Base-by-base conservation (phyloP, 805 yeast species). In the Starmera caribaea region DNA sequence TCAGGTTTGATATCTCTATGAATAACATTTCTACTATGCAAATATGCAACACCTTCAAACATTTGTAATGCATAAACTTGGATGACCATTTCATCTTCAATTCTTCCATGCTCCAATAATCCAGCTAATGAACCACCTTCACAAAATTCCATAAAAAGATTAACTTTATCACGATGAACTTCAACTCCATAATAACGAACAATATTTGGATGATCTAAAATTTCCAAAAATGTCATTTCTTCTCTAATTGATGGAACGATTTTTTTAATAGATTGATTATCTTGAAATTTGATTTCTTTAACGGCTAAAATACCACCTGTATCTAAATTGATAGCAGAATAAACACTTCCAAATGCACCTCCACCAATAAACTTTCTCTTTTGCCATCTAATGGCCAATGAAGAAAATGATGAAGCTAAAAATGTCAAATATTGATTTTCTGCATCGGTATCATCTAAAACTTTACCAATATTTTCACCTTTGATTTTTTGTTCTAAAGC, bases 1-100 rank as follows among this genome's bases (percentile, higher is more conserved):
- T 87, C 98, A 0, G 98, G 98, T 62, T 92, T 92, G 48, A 92
- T 84, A 56, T 92, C 98, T 40, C 97, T 74, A 59, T 92, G 98
- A n/a, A 88, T 90, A 55, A 92, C 87, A 12, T 96, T 96, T 37
- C 88, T 79, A 50, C 85, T 92, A 59, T 92, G 98, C 40, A 92
- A 71, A 55, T 90, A 92, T 0, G 97, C 95, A 48, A 92, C 65
- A 3, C 97, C 98, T 65, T 92, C 97, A 35, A 92, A 72, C 83
- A 92, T 76, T 57, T 92, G 97, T 41, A 90, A 62, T 0, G 96
- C 77, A 57, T 89, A 90, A 26, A 89, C 81, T 58, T 88, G 96
- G 27, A 87, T 79, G 8, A 92, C 92, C 59, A 84, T 72, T 57
- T 92, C 98, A 59, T 92, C 97, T 56, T 88, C 97, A 50, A 92